A percentile compares a stretch with the other conserved stretches of the same genome.
These are phyloP conservation scores for Verticillium longisporum DNA, from an alignment of 2,329 filamentous ascomycete genomes.

Conservation along the genomic window DNA sequence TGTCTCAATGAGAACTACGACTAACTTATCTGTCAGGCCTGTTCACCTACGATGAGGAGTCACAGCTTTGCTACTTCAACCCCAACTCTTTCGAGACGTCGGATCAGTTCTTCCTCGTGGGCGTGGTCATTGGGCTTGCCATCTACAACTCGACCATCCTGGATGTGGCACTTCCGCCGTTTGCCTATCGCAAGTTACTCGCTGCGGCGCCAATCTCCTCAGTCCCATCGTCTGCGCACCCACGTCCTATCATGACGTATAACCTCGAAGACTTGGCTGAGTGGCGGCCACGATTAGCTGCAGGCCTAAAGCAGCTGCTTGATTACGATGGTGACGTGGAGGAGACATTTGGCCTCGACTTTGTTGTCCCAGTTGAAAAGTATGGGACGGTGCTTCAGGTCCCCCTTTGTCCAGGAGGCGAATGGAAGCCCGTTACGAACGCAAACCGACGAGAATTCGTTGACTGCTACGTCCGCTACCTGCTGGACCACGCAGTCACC, in stretches of 20 bases:
- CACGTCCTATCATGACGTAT: conserved; percentile 60
- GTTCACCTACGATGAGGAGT: conserved; percentile 88
- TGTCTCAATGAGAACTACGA: not conserved
- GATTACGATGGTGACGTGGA: conserved; percentile 83
- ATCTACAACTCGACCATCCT: conserved; percentile 95
- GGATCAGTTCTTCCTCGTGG: conserved; percentile 86
- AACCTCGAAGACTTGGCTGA: conserved; percentile 78
- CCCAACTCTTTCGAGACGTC: conserved; percentile 83
- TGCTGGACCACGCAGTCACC: conserved; percentile 70
- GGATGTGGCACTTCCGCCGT: conserved; percentile 80
- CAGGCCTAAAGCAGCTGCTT: conserved; percentile 67
- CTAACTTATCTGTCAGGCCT: conserved; percentile 51
- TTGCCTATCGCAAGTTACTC: conserved; percentile 82
- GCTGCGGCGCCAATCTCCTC: conserved; percentile 63
- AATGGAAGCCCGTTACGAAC: conserved; percentile 72
- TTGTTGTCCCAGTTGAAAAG: conserved; percentile 68
- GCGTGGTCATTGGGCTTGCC: conserved; percentile 78
- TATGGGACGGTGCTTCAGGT: conserved; percentile 64
- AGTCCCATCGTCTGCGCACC: conserved; percentile 46
- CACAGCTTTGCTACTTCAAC: conserved; percentile 88
- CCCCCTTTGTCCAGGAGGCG: conserved; percentile 68
- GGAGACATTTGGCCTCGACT: conserved; percentile 72
- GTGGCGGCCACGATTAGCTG: conserved; percentile 68
- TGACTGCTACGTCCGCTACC: conserved; percentile 71
- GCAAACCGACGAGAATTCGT: conserved; percentile 80